phyloP scores from a whole-genome alignment of 129 eudicot species.

The Escallonia rubra region DNA sequence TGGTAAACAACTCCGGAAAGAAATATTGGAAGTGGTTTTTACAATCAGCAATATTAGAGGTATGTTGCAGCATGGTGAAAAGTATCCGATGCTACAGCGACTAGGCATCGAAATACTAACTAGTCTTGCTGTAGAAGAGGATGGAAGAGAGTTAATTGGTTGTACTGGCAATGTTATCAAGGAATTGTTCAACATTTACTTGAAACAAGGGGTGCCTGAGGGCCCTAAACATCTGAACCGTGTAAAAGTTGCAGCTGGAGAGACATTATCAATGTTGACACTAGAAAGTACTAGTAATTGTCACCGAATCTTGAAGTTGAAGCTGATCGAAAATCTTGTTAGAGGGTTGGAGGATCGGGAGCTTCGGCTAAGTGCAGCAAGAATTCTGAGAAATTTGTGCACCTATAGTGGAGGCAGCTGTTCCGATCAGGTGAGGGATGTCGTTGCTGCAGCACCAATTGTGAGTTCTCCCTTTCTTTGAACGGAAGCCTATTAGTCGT shows the following conservation, averaged over 20 bases:
- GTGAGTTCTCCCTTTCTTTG: slow-evolving; percentile 36
- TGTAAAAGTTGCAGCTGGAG: slow-evolving; percentile 82
- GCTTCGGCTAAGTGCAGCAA: slow-evolving; percentile 61
- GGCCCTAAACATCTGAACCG: slow-evolving; percentile 9
- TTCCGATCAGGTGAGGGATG: slow-evolving; percentile 41
- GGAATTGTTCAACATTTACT: slow-evolving; percentile 65
- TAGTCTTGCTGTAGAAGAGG: slow-evolving; percentile 69
- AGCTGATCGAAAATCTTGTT: slow-evolving; percentile 42
- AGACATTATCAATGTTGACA: slow-evolving; percentile 76
- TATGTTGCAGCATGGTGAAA: slow-evolving; percentile 60
- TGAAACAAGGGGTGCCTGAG: slow-evolving; percentile 29
- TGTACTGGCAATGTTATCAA: slow-evolving; percentile 74
- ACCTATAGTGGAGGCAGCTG: slow-evolving; percentile 56
- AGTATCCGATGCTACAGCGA: slow-evolving; percentile 49
- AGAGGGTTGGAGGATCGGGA: slow-evolving; percentile 49
- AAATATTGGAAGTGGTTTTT: slow-evolving; percentile 81
- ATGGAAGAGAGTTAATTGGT: slow-evolving; percentile 84
- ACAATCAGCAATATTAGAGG: slow-evolving; percentile 75
- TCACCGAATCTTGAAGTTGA: slow-evolving; percentile 39
- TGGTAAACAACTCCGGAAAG: slow-evolving; percentile 72
- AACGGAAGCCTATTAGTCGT: neutral
- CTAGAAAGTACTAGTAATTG: slow-evolving; percentile 59
- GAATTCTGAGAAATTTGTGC: slow-evolving; percentile 59
- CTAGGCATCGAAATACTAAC: slow-evolving; percentile 77
- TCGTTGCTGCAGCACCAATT: slow-evolving; percentile 57